phyloP scores from a whole-genome alignment of 1,284 basidiomycete species.

The Irpex sp. region DNA sequence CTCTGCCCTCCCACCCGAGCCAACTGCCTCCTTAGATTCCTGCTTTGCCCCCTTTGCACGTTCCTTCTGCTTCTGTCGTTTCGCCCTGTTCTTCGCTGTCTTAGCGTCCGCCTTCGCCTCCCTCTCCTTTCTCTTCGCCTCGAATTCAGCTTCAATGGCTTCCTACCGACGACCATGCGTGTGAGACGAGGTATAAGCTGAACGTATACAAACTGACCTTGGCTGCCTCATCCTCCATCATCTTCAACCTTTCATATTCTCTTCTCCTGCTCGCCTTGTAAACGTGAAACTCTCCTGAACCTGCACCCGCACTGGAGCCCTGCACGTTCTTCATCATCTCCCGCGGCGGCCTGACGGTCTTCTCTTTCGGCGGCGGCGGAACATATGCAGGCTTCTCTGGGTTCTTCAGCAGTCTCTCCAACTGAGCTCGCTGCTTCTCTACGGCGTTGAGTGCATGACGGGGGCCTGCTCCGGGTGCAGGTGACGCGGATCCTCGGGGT shows the following conservation, averaged over 20 bases:
- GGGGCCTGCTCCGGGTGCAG: neutral
- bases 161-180: constrained; percentile 43
- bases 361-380: constrained; percentile 74
- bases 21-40: constrained; percentile 18
- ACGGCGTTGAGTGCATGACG: constrained; percentile 70
- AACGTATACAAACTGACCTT: constrained; percentile 52
- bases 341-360: constrained; percentile 71
- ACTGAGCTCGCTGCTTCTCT: constrained; percentile 72
- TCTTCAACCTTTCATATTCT: constrained; percentile 91
- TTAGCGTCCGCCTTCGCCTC: constrained; percentile 75
- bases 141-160: constrained; percentile 61
- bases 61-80: constrained; percentile 87
- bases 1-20: constrained; percentile 18
- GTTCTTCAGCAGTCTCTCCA: constrained; percentile 85
- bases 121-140: constrained; percentile 58
- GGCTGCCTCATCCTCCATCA: constrained; percentile 82
- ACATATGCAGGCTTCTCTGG: constrained; percentile 78
- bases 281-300: constrained; percentile 96
- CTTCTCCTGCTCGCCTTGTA: constrained; percentile 94
- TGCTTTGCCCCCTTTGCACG: constrained; percentile 38
- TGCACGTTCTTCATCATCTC: constrained; percentile 99
- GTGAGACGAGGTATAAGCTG: neutral
- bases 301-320: constrained; percentile 89
- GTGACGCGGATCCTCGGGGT: constrained; percentile 1
- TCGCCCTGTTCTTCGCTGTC: constrained; percentile 90